phyloP scores from a whole-genome alignment of 176 grass and related monocot genomes.

The Poa pratensis region DNA sequence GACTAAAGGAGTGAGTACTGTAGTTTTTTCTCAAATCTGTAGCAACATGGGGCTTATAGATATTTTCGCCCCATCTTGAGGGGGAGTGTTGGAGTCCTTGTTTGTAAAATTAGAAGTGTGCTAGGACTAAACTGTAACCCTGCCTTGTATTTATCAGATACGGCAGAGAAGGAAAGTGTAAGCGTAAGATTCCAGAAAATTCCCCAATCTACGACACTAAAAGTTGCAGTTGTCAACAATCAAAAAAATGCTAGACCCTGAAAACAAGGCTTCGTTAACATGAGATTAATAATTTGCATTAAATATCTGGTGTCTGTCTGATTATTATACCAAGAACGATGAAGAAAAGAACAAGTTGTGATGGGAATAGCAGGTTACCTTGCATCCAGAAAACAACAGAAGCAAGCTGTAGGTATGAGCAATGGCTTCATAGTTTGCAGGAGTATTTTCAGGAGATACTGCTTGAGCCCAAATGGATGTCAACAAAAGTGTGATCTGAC shows the following conservation, averaged over 20 bases:
- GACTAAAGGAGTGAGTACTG: no score
- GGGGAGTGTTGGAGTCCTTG: not conserved
- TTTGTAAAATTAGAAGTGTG: no score
- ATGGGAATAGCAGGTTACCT: constrained; percentile 57
- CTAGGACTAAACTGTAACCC: no score
- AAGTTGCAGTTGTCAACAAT: constrained; percentile 6
- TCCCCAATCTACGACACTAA: not conserved
- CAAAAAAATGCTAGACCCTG: not conserved
- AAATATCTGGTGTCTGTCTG: constrained; percentile 25
- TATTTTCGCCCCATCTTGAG: no score
- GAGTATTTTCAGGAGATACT: constrained; percentile 75
- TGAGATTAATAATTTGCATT: constrained; percentile 2
- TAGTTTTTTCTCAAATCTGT: no score
- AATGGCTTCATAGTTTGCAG: constrained; percentile 97
- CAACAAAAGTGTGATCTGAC: constrained; percentile 90
- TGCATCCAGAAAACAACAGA: constrained; percentile 84
- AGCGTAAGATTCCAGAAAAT: no score
- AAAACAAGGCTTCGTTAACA: constrained; percentile 20
- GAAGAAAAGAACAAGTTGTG: constrained; percentile 29
- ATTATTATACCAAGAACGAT: constrained; percentile 25
- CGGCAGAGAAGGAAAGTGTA: no score
- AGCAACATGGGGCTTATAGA: no score
- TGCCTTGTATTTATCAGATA: no score
- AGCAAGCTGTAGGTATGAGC: constrained; percentile 93
- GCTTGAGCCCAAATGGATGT: constrained; percentile 98